These are phyloP conservation scores for Phytophthora sansomeana DNA, from an alignment of 352 stramenopile genomes.

Conservation along the genomic window DNA sequence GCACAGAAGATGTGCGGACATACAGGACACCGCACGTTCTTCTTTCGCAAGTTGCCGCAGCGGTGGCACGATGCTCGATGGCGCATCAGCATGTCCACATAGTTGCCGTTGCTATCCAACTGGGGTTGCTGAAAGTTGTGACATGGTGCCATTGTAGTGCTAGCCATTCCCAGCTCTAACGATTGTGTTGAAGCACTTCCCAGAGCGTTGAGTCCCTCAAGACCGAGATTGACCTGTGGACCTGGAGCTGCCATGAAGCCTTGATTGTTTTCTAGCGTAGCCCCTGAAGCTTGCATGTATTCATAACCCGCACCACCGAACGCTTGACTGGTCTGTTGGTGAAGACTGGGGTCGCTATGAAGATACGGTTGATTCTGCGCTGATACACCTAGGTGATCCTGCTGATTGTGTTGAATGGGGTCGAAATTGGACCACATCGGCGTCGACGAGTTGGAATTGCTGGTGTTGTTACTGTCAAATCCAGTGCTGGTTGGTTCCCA, in stretches of 20 bases:
- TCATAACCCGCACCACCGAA: slow-evolving; percentile 23
- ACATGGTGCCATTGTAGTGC: background rate
- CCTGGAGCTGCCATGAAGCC: slow-evolving; percentile 20
- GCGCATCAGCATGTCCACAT: slow-evolving; percentile 57
- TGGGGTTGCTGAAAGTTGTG: slow-evolving; percentile 24
- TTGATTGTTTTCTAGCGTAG: slow-evolving; percentile 8
- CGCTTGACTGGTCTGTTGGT: slow-evolving; percentile 26
- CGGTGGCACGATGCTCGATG: slow-evolving; percentile 89
- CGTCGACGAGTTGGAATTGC: slow-evolving; percentile 28
- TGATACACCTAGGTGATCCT: slow-evolving; percentile 30
- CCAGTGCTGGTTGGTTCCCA: slow-evolving; percentile 25
- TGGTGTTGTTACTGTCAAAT: slow-evolving; percentile 30
- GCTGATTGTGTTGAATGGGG: slow-evolving; percentile 30
- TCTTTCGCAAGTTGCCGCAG: slow-evolving; percentile 91
- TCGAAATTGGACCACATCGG: slow-evolving; percentile 46
- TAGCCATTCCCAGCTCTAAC: background rate
- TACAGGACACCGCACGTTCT: slow-evolving; percentile 81
- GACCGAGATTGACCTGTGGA: slow-evolving; percentile 15
- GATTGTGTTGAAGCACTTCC: slow-evolving; percentile 7
- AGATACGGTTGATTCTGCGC: slow-evolving; percentile 39
- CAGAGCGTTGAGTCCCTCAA: slow-evolving; percentile 21
- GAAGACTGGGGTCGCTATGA: slow-evolving; percentile 22
- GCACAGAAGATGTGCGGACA: slow-evolving; percentile 92
- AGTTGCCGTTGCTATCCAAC: slow-evolving; percentile 30
- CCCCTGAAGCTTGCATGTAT: slow-evolving; percentile 14